Percentiles rank a stretch among this genome's conserved stretches.
Evolutionary conservation across 768 basidiomycete species (phyloP).

Genomic region (Lactarius vividus): DNA sequence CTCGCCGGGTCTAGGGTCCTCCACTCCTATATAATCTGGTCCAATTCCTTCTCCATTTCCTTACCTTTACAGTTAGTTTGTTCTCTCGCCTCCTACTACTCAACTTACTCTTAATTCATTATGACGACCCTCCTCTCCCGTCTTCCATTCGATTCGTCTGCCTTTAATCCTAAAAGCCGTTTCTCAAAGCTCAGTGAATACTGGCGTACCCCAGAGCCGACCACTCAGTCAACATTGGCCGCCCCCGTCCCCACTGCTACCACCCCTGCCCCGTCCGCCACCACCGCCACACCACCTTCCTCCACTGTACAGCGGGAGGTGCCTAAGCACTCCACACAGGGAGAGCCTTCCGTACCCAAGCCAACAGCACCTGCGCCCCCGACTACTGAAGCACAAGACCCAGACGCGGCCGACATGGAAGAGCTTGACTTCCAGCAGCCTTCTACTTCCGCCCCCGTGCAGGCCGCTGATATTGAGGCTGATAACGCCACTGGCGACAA

Average conservation of each 20-base stretch:
- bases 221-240: neutral
- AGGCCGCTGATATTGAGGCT: constrained; percentile 10
- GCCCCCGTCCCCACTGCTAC: neutral
- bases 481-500: constrained; percentile 22
- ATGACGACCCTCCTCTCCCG: constrained; percentile 21
- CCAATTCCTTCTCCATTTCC: neutral
- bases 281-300: neutral
- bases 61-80: neutral
- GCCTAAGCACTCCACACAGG: neutral
- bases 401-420: constrained; percentile 2
- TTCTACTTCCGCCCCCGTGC: constrained; percentile 2
- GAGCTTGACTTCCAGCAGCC: constrained; percentile 17
- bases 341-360: neutral
- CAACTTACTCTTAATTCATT: neutral
- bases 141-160: constrained; percentile 15
- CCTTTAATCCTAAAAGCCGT: neutral
- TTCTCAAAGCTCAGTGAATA: constrained; percentile 12
- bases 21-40: neutral
- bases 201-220: neutral
- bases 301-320: neutral
- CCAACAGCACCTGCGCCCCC: neutral
- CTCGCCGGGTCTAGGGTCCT: constrained; percentile 7
- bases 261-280: neutral
- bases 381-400: neutral
- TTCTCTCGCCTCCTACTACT: neutral